Evolutionary conservation across 352 stramenopile genomes (phyloP).

Genomic region (Phytophthora cryptogea): DNA sequence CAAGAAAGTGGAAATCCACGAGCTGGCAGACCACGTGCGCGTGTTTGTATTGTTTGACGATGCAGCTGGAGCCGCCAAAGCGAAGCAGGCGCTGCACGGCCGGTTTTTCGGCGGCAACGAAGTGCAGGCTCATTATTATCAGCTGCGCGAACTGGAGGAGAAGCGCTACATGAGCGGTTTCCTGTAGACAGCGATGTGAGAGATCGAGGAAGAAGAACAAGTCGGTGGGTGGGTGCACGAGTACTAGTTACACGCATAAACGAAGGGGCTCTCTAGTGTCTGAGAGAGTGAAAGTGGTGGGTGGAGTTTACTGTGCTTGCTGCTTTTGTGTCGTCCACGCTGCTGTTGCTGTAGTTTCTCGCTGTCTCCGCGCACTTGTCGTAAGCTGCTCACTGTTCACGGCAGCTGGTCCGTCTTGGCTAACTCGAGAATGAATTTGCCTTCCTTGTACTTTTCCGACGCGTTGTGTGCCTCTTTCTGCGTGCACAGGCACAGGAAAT

Average conservation of each 20-base stretch:
- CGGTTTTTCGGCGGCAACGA: slow-evolving; percentile 81
- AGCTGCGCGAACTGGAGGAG: slow-evolving; percentile 45
- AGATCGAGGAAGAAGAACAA: slow-evolving; percentile 9
- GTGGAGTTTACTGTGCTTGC: slow-evolving; percentile 28
- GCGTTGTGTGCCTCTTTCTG: slow-evolving; percentile 92
- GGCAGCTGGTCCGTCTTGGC: slow-evolving; percentile 79
- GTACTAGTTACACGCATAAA: slow-evolving; percentile 23
- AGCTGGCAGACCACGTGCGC: slow-evolving; percentile 72
- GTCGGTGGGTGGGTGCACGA: slow-evolving; percentile 18
- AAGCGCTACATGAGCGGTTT: slow-evolving; percentile 62
- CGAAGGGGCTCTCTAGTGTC: slow-evolving; percentile 3
- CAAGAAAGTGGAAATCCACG: slow-evolving; percentile 59
- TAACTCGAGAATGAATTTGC: slow-evolving; percentile 97
- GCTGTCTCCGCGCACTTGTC: slow-evolving; percentile 5
- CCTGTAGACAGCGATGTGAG: slow-evolving; percentile 35
- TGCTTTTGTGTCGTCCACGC: slow-evolving; percentile 38
- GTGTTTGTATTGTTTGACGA: slow-evolving; percentile 78
- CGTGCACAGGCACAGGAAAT: slow-evolving; percentile 10
- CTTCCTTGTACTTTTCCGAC: slow-evolving; percentile 96
- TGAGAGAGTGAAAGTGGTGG: slow-evolving; percentile 6
- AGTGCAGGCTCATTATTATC: slow-evolving; percentile 69
- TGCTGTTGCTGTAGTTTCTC: slow-evolving; percentile 34
- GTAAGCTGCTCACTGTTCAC: slow-evolving; percentile 30
- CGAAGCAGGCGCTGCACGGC: slow-evolving; percentile 64
- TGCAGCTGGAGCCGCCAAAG: slow-evolving; percentile 47